These are phyloP conservation scores for Calophaca sinica DNA, from an alignment of 306 rosid genomes.

Conservation along the genomic window DNA sequence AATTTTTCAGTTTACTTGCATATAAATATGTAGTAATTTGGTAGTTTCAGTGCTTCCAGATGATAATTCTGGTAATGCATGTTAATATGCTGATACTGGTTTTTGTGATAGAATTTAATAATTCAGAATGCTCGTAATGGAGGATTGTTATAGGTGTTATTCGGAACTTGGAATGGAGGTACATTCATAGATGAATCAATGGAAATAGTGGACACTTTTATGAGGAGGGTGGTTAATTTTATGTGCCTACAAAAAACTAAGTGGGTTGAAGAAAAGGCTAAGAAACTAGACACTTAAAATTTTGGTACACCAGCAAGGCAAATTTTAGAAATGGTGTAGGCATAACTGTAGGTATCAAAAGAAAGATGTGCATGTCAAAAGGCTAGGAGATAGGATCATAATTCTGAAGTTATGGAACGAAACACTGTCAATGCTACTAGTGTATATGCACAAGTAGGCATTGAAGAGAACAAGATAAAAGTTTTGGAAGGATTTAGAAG, in stretches of 20 bases:
- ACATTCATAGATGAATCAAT: not conserved
- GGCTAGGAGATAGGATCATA: not conserved
- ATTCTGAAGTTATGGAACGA: not conserved
- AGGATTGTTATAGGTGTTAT: not conserved
- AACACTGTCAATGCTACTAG: not conserved
- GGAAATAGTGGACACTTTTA: not conserved
- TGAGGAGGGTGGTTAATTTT: too few relatives aligned
- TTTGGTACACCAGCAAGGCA: too few relatives aligned
- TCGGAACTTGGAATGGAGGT: not conserved
- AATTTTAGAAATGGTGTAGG: too few relatives aligned
- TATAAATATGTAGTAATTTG: constrained; percentile 23
- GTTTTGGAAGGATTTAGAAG: too few relatives aligned
- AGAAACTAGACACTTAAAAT: too few relatives aligned
- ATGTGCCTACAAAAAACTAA: too few relatives aligned
- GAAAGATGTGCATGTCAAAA: too few relatives aligned
- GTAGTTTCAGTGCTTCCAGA: constrained; percentile 1
- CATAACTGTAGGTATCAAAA: too few relatives aligned
- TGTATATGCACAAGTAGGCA: not conserved
- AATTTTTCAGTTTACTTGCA: not conserved
- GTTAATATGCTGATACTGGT: not conserved
- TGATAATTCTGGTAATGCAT: constrained; percentile 23
- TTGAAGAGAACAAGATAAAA: too few relatives aligned
- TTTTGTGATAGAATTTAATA: constrained; percentile 29
- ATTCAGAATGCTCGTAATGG: constrained; percentile 17
- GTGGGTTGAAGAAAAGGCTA: not conserved